Base-by-base conservation (phyloP, 768 basidiomycete genomes). In the Suillus plorans region DNA sequence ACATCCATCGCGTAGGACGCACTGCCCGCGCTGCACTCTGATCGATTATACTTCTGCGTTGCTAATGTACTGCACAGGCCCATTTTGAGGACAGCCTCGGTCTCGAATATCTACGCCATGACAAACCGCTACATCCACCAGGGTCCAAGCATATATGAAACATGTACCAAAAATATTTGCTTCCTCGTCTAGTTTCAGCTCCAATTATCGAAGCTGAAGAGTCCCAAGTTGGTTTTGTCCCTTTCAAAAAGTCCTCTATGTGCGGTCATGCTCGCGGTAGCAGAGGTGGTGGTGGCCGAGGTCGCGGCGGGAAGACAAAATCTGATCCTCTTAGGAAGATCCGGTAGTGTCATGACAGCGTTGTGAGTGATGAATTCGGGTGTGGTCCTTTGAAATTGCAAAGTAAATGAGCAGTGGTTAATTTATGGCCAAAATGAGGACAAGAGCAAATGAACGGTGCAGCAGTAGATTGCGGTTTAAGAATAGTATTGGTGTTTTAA, bases 11-110 rank as follows among this genome's bases (percentile, higher is more conserved):
- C 31, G 31, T 31, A 31, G 31, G 31, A 31, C 31, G 31, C 31
- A 31, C 31, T 31, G 6, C 31, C 31, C 1, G 0, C 31, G 5
- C 5, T 31, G 85, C 61, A 16, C 16, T 25, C 57, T 56, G 14
- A 20, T 25, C 57, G 39, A 60, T 18, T 37, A 28, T 7, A 41
- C 39, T 20, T 20, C 16, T n/a, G 52, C 22, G 52, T 61, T 42
- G 49, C 50, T 66, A 16, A 65, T 63, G 52, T 36, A 14, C 39
- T 41, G 63, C 67, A 49, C 70, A 98, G 96, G 94, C 95, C 7
- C 97, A 99, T 77, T 97, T 99, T 67, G 95, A 98, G 72, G 95
- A 98, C 72, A 95, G 98, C 73, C 81, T 93, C 9, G 96, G 98
- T 73, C 83, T 98, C 13, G 94, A 95, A 63, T 97, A 88, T 73